Evolutionary conservation across 2,329 filamentous ascomycete genomes (phyloP), one percentile per base, ranked within the genome.

Genomic region (Ascochyta rabiei): DNA sequence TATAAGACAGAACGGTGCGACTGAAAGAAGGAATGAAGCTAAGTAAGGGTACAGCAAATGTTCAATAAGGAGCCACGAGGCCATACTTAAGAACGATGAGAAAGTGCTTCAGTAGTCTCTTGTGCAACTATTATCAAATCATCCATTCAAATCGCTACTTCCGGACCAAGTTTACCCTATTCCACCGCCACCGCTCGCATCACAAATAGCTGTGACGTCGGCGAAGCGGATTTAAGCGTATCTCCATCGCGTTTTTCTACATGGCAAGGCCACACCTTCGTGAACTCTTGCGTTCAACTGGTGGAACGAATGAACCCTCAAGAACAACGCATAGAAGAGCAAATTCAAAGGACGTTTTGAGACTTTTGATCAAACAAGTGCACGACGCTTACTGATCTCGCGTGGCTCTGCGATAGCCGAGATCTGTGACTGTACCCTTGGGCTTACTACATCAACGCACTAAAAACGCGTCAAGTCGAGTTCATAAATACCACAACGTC

Each of bases 351-450:
- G 5, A 2, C 12, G n/a, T 2, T 5, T 2, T 2, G 26, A 40
- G 21, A 40, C 3, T 13, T 19, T 8, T 3, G 13, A 9, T 9
- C 4, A 30, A 12, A 13, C 15, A 42, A 42, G 24, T 18, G 21
- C 24, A 30, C 24, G 12, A 33, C 15, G 34, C 16, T 21, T 28
- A 26, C 38, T 38, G 41, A 26, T 28, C 23, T 44, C 53, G 43
- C 45, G 41, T 57, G 54, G 24, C 15, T 48, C 33, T 39, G 44
- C 42, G 54, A 58, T 54, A 60, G 42, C 41, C 53, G 53, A 61
- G 37, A 46, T 53, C 39, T 37, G 19, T 51, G 39, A 24, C 47
- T 42, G 26, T 31, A 31, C 23, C 31, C 15, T 26, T 28, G 35
- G 16, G 40, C 48, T 61, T 49, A 61, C 53, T 47, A 21, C 48